Evolutionary conservation across 805 yeast species (phyloP).

Genomic region (Danielia reshetovae): DNA sequence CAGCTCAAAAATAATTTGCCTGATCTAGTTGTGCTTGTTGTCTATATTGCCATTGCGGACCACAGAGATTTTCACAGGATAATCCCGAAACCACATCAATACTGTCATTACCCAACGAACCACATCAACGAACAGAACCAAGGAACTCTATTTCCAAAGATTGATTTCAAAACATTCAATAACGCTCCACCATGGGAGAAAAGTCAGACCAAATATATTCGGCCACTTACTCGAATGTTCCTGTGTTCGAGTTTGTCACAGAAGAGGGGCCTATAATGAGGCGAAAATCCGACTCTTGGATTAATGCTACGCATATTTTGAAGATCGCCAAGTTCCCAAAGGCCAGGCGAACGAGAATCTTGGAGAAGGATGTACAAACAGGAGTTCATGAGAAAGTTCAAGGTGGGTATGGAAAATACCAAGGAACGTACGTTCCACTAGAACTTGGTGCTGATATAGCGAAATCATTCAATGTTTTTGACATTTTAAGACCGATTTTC

Average conservation of each 20-base stretch:
- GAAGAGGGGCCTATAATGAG: slow-evolving; percentile 71
- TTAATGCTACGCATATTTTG: slow-evolving; percentile 70
- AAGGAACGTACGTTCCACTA: slow-evolving; percentile 46
- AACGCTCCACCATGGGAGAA: slow-evolving; percentile 6
- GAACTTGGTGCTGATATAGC: slow-evolving; percentile 40
- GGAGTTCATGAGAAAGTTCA: slow-evolving; percentile 69
- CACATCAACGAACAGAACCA: too few species aligned
- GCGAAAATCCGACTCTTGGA: slow-evolving; percentile 57
- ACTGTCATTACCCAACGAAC: too few species aligned
- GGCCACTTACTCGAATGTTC: slow-evolving; percentile 73
- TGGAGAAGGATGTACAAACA: slow-evolving; percentile 60
- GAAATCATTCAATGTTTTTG: slow-evolving; percentile 39
- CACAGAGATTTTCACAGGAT: too few species aligned
- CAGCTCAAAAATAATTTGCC: too few species aligned
- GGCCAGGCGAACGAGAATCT: slow-evolving; percentile 56
- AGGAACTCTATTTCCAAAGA: too few species aligned
- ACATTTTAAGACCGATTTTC: slow-evolving; percentile 60
- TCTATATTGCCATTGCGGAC: too few species aligned
- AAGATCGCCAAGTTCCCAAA: slow-evolving; percentile 67
- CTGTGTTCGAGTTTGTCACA: slow-evolving; percentile 62
- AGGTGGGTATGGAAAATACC: slow-evolving; percentile 72
- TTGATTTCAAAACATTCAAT: too few species aligned
- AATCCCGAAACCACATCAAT: too few species aligned
- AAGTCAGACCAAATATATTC: slow-evolving; percentile 46
- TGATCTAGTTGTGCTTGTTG: too few species aligned